Percentiles rank a stretch among this genome's conserved stretches.
These are phyloP conservation scores for Paecilomyces sp. DNA, from an alignment of 2,329 filamentous ascomycete species.

Conservation along the genomic window DNA sequence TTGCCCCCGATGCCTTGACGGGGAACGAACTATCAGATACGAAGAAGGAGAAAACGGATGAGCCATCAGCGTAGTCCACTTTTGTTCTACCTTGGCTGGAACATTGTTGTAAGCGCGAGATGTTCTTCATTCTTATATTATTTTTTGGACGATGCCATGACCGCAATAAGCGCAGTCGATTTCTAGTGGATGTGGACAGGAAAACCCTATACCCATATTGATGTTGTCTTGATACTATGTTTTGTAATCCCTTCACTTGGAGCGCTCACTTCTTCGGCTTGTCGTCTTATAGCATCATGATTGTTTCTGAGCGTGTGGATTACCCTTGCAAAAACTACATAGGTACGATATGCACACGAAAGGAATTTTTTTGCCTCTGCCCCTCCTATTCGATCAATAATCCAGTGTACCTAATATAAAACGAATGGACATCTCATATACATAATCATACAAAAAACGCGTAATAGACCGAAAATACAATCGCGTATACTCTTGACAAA, in stretches of 20 bases:
- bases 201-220: not conserved
- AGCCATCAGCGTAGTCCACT: not conserved
- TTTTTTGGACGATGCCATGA: not conserved
- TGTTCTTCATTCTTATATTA: not conserved
- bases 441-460: too few species aligned
- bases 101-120: not conserved
- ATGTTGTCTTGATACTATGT: not conserved
- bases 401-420: too few species aligned
- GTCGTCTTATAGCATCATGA: not conserved
- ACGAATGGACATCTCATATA: too few species aligned
- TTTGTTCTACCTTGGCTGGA: not conserved
- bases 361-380: too few species aligned
- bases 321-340: not conserved
- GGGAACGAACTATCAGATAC: not conserved
- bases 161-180: not conserved
- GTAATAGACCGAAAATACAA: too few species aligned
- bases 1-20: slow-evolving; percentile 26
- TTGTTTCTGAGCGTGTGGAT: not conserved
- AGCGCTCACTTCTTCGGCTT: not conserved
- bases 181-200: not conserved
- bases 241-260: not conserved
- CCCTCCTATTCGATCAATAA: too few species aligned
- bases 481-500: too few species aligned
- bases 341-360: too few species aligned
- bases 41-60: not conserved